phyloP scores from a whole-genome alignment of 257 asterid species.

The Phtheirospermum japonicum region DNA sequence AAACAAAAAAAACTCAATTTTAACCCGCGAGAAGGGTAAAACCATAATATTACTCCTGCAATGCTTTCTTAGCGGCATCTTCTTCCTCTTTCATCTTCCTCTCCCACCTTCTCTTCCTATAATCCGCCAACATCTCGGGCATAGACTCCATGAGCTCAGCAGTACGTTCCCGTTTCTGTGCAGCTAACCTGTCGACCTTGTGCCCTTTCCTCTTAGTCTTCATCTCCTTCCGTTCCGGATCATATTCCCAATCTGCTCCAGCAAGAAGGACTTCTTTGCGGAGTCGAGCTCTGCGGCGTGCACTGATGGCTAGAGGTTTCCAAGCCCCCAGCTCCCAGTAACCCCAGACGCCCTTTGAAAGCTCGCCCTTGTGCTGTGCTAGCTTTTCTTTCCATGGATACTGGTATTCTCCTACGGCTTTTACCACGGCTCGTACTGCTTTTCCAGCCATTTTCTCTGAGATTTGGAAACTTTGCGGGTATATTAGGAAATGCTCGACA shows the following conservation, averaged over 20 bases:
- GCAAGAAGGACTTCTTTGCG: conserved; percentile 87
- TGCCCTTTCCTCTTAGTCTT: conserved; percentile 78
- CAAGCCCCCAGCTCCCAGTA: conserved; percentile 97
- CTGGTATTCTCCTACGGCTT: conserved; percentile 64
- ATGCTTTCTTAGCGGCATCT: conserved; percentile 68
- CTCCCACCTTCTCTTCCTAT: conserved; percentile 82
- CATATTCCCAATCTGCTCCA: conserved; percentile 80
- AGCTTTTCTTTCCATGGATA: conserved; percentile 77
- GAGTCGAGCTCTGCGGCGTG: conserved; percentile 71
- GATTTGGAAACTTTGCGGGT: conserved; percentile 15
- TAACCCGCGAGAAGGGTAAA: conserved; percentile 15
- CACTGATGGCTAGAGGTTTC: conserved; percentile 82
- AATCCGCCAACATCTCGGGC: conserved; percentile 82
- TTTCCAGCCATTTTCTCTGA: conserved; percentile 60
- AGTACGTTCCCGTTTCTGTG: conserved; percentile 77
- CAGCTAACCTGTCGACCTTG: conserved; percentile 79
- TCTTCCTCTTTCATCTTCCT: conserved; percentile 90
- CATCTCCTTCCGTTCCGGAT: conserved; percentile 90
- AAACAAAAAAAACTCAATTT: conserved; percentile 1
- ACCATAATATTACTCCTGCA: conserved; percentile 47
- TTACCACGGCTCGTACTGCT: conserved; percentile 64
- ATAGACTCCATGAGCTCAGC: conserved; percentile 58
- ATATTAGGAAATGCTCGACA: background rate
- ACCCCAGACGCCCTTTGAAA: conserved; percentile 95
- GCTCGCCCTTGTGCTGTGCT: conserved; percentile 69